Conservation (phyloP, 148 eudicot species). For the Fagopyrum tataricum region DNA sequence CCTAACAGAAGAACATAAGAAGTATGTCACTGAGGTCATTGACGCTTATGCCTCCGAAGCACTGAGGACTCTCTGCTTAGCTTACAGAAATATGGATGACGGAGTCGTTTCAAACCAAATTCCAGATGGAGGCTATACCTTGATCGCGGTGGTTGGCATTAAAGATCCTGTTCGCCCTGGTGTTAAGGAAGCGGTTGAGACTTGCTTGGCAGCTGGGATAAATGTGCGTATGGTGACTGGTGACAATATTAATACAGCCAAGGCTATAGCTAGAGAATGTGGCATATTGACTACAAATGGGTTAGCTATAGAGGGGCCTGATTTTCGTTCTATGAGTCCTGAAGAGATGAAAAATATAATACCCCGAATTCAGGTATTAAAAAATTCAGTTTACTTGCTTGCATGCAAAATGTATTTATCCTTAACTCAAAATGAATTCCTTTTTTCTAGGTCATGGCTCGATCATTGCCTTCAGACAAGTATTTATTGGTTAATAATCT, state of each 20-base stretch:
- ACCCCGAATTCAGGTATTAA: conserved; percentile 71
- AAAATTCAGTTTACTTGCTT: background rate
- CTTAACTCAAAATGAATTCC: background rate
- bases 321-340: conserved; percentile 41
- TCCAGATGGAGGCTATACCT: conserved; percentile 66
- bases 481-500: conserved; percentile 25
- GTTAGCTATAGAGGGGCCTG: conserved; percentile 80
- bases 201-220: conserved; percentile 90
- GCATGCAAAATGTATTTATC: background rate
- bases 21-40: conserved; percentile 36
- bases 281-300: conserved; percentile 76
- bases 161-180: conserved; percentile 95
- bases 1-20: conserved; percentile 45
- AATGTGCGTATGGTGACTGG: conserved; percentile 97
- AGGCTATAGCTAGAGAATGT: conserved; percentile 95
- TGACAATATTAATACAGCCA: conserved; percentile 91
- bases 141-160: conserved; percentile 77
- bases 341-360: conserved; percentile 49
- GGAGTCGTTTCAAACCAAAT: conserved; percentile 25
- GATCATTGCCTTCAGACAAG: conserved; percentile 45
- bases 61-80: conserved; percentile 85
- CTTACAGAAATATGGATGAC: conserved; percentile 51
- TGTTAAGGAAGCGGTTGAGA: conserved; percentile 70
- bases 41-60: conserved; percentile 69
- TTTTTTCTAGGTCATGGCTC: conserved; percentile 23